These are phyloP conservation scores for Cephaloascus albidus DNA, from an alignment of 805 yeast genomes.

Conservation along the genomic window DNA sequence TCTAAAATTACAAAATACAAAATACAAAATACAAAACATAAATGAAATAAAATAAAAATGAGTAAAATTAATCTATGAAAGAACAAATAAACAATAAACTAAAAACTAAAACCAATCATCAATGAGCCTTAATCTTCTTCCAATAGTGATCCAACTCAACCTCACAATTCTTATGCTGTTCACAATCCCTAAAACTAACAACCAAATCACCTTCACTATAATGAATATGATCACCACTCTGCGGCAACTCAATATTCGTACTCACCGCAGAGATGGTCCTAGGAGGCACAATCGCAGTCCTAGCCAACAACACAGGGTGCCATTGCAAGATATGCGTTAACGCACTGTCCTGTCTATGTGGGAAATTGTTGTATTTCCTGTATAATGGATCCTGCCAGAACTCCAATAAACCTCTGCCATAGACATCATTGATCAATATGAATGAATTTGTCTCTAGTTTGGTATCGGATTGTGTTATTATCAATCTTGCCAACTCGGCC, in stretches of 20 bases:
- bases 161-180: conserved; percentile 41
- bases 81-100: too few relatives aligned
- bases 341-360: conserved; percentile 53
- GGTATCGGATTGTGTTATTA: conserved; percentile 60
- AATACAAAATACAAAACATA: too few relatives aligned
- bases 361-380: conserved; percentile 56
- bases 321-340: conserved; percentile 85
- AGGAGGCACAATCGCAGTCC: conserved; percentile 64
- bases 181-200: conserved; percentile 53
- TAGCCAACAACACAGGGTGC: conserved; percentile 79
- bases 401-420: conserved; percentile 66
- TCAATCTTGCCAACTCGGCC: conserved; percentile 45
- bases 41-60: too few relatives aligned
- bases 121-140: conserved; percentile 5
- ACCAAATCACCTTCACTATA: conserved; percentile 63
- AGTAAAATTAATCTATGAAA: too few relatives aligned
- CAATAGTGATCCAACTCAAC: conserved; percentile 29
- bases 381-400: conserved; percentile 69
- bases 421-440: conserved; percentile 55
- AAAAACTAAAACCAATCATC: too few relatives aligned
- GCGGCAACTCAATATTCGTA: conserved; percentile 21
- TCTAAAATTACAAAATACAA: too few relatives aligned
- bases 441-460: conserved; percentile 65
- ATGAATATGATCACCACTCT: conserved; percentile 33
- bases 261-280: conserved; percentile 43